Evolutionary conservation across 2,329 filamentous ascomycete genomes (phyloP), one percentile per base, ranked within the genome.

Genomic region (Alternaria metachromatica): DNA sequence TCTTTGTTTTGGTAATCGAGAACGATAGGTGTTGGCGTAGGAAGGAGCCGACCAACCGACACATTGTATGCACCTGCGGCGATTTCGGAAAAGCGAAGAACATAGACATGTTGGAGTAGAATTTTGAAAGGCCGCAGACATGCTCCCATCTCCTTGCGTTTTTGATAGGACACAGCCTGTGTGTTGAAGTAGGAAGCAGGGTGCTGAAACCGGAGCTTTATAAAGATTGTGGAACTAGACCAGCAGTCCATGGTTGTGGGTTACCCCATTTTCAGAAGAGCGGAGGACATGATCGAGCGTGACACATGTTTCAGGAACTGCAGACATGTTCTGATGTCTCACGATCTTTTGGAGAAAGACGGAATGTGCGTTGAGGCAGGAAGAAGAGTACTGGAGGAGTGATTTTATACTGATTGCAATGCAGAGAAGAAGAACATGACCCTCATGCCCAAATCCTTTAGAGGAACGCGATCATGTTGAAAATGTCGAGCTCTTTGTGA

Each of bases 21-120:
- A 9, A 37, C 33, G 7, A 37, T n/a, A n/a, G 13, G 13, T 37
- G 30, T 37, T 0, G 30, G 30, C 13, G 6, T 8, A 15, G 30
- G 3, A 37, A 37, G 30, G 13, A 15, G 15, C 30, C 30, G 13
- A 37, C 30, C 13, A 4, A 37, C 30, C 30, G 0, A 37, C 33
- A 2, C 33, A 37, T 37, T 9, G 13, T 37, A 37, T 37, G 33
- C 33, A 37, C 33, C 33, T 37, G 33, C 33, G 33, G 13, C 33
- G 33, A 37, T n/a, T 37, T 37, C 15, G 7, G 33, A 37, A 37
- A 37, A 9, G 15, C 33, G 33, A 9, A 37, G 15, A 37, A 37
- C 33, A 37, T 37, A 5, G 2, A 0, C 15, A 9, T 9, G 1
- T 0, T n/a, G 8, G 1, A 0, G 0, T 4, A 4, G 15, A 1